Percentiles rank a stretch among this genome's conserved stretches.
Evolutionary conservation across 495 filamentous ascomycete genomes (phyloP).

Genomic region (Endocarpon pusillum): DNA sequence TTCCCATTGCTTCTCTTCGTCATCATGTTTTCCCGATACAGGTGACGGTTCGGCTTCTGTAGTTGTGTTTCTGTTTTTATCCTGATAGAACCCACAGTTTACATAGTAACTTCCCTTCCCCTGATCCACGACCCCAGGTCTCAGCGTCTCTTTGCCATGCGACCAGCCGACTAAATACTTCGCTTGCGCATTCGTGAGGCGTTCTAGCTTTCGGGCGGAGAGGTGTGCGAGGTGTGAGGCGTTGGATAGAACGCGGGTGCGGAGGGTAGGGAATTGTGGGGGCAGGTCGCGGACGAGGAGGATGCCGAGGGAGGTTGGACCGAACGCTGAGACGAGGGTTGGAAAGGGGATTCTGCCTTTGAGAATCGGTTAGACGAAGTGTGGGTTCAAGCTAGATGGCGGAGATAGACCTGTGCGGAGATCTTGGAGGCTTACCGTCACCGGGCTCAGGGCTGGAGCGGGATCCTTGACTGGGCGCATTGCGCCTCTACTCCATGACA

Average conservation of each 20-base stretch:
- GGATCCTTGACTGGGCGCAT: too few species aligned
- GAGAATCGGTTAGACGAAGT: too few species aligned
- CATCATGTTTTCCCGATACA: conserved; percentile 33
- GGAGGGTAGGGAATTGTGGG: conserved; percentile 44
- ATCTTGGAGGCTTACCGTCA: too few species aligned
- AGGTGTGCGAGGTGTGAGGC: conserved; percentile 82
- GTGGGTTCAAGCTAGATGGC: too few species aligned
- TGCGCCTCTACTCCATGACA: too few species aligned
- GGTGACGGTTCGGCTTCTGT: too few species aligned
- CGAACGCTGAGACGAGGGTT: conserved; percentile 71
- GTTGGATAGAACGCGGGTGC: conserved; percentile 62
- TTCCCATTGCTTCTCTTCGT: too few species aligned
- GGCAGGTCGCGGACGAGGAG: conserved; percentile 79
- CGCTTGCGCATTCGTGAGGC: conserved; percentile 26
- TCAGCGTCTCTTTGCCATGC: conserved; percentile 84
- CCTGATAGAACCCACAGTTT: conserved; percentile 86
- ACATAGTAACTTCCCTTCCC: conserved; percentile 94
- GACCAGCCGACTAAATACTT: conserved; percentile 57
- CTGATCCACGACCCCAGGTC: conserved; percentile 75
- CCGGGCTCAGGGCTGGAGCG: too few species aligned
- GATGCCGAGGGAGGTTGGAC: conserved; percentile 80
- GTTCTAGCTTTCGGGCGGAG: conserved; percentile 45
- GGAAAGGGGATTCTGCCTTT: conserved; percentile 61
- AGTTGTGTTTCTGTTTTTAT: too few species aligned
- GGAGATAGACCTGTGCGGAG: too few species aligned